Evolutionary conservation across 2,329 filamentous ascomycete genomes (phyloP), one percentile per base, ranked within the genome.

Genomic region (Sordariomycetes sp.): DNA sequence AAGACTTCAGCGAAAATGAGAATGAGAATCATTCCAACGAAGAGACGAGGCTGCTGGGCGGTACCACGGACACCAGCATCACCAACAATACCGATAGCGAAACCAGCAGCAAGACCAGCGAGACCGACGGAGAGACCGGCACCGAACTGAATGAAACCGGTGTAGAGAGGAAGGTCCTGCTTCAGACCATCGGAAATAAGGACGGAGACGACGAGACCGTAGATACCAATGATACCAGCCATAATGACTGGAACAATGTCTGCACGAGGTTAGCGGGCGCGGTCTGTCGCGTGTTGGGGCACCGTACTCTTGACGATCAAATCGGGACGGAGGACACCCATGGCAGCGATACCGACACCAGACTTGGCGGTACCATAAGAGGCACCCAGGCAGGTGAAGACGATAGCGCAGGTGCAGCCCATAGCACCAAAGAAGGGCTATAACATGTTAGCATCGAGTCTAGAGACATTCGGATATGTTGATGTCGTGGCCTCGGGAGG

Each of bases 151-250:
- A 90, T 85, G 68, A 90, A 88, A 40, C 82, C 80, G 37, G 83
- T 86, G 66, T 82, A 90, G 41, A 92, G 72, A 40, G 84, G 71
- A 42, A 82, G 64, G 45, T 75, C 58, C 64, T 90, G 83, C 50
- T 70, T 72, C 45, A 92, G 69, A 51, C 77, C 79, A 59, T 86
- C 83, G 55, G 85, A 87, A 57, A 92, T 86, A 54, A 92, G 67
- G 59, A 92, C 85, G 14, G 85, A 88, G 41, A 90, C 84, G 65
- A 92, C 85, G 46, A 92, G 75, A 53, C 85, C 85, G 70, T 92
- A 98, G 64, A 98, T 96, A 83, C 86, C 92, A 68, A 98, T 96
- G 67, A 98, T 98, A 96, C 92, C 92, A 74, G 92, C 92, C 92
- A 98, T 98, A 80, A 98, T 94, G 66, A 96, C 92, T 61, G 92